These are phyloP conservation scores for Wickerhamomyces sp. DNA, from an alignment of 1,139 yeast species.

Conservation along the genomic window DNA sequence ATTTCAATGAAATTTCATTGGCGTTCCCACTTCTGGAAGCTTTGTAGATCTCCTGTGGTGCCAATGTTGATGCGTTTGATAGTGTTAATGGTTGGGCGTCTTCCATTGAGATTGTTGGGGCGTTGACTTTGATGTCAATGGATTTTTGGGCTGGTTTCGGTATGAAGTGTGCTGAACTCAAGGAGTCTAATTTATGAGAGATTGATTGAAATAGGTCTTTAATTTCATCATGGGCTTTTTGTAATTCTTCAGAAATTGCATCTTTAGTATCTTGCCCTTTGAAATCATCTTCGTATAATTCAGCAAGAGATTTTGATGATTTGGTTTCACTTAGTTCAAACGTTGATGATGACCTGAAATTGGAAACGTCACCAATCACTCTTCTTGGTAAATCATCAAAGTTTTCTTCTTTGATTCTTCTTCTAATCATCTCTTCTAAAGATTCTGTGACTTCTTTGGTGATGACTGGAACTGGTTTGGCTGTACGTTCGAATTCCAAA, in stretches of 20 bases:
- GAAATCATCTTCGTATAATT: conserved; percentile 83
- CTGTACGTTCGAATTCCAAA: conserved; percentile 66
- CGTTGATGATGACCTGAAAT: conserved; percentile 42
- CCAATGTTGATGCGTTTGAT: conserved; percentile 70
- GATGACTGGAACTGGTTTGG: conserved; percentile 87
- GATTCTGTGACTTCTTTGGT: conserved; percentile 84
- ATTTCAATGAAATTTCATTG: conserved; percentile 66
- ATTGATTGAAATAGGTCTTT: conserved; percentile 57
- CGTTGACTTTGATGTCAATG: conserved; percentile 73
- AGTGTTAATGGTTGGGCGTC: conserved; percentile 92
- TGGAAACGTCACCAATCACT: conserved; percentile 55
- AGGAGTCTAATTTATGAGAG: conserved; percentile 72
- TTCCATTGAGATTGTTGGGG: conserved; percentile 85
- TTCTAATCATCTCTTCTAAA: conserved; percentile 81
- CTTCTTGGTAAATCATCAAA: conserved; percentile 85
- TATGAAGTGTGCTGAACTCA: conserved; percentile 87
- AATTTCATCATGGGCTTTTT: conserved; percentile 75
- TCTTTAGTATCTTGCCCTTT: conserved; percentile 41
- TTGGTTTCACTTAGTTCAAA: conserved; percentile 79
- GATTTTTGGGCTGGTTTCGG: conserved; percentile 86
- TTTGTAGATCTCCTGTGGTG: conserved; percentile 93
- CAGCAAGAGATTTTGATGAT: conserved; percentile 85
- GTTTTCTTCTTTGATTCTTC: conserved; percentile 67
- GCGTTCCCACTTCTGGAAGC: conserved; percentile 44
- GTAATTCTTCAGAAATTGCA: conserved; percentile 56